Base-by-base conservation (phyloP, 805 yeast genomes). In the Ogataea pilisensis region DNA sequence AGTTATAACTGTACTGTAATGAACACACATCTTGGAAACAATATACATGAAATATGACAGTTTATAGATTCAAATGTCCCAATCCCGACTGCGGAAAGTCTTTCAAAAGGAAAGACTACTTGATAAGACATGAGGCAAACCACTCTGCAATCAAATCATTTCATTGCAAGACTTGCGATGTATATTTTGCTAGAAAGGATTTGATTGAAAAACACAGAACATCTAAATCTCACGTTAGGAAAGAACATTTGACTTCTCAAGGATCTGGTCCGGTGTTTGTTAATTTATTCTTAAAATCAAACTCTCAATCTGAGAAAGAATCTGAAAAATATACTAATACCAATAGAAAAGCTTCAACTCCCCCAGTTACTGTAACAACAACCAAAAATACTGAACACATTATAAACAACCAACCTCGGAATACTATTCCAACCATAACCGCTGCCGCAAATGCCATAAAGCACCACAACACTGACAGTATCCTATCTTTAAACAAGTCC, bases 111-210 rank as follows among this genome's bases (percentile, higher is more conserved):
- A 34, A 44, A 3, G 57, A 62, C 39, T 63, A 63, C 39, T 45
- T 63, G 3, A 40, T 48, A 16, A 35, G 68, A 28, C 68, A 63
- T 39, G 62, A 57, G 34, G 49, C 52, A 11, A 63, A 61, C 39
- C 68, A 63, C 43, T 45, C 52, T 3, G 29, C 37, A 2, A 50
- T 57, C 7, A 54, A 56, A 29, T 66, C 64, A 2, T 62, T 48
- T 33, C 31, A 42, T 2, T 63, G 68, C 35, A 32, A 31, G 2
- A 46, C 51, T 13, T 63, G 68, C 39, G 35, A 46, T 4, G 37
- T 49, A 5, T 38, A 50, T 2, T 63, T 62, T 46, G 58, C 66
- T 5, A 46, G 68, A 34, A 54, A 53, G 26, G 68, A 63, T 37
- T 42, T 63, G 12, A 38, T 58, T n/a, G 61, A 57, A 14, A 63